A percentile compares a stretch with the other conserved stretches of the same genome.
These are phyloP conservation scores for Panicum miliaceum DNA, from an alignment of 176 grass and related monocot species.

Conservation along the genomic window DNA sequence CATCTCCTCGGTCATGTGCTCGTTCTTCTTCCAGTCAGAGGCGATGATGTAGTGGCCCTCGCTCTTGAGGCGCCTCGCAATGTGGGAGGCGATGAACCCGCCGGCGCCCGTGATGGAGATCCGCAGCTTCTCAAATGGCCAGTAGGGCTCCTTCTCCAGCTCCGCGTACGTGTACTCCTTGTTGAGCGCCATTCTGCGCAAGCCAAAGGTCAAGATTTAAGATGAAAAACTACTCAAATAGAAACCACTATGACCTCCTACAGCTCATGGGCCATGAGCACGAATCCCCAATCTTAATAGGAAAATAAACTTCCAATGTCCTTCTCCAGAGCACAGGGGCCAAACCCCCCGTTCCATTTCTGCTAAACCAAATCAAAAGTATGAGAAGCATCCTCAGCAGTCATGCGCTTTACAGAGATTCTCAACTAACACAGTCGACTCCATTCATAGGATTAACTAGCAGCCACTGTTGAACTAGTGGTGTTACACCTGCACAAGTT, in stretches of 20 bases:
- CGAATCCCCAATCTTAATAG: background rate
- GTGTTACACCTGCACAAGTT: background rate
- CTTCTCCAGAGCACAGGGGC: background rate
- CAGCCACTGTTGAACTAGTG: background rate
- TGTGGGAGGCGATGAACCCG: constrained; percentile 87
- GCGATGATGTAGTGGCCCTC: constrained; percentile 89
- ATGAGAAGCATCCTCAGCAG: background rate
- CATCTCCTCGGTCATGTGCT: constrained; percentile 92
- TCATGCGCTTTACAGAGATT: background rate
- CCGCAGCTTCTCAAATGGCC: constrained; percentile 69
- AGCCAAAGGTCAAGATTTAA: background rate
- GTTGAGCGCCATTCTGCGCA: constrained; percentile 65
- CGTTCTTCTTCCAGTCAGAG: constrained; percentile 93
- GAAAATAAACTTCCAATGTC: background rate
- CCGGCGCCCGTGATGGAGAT: constrained; percentile 88
- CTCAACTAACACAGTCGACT: background rate
- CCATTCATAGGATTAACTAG: background rate
- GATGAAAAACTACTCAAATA: background rate
- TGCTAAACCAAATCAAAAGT: background rate
- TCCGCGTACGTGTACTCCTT: constrained; percentile 79
- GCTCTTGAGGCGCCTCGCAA: constrained; percentile 75
- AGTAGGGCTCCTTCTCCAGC: constrained; percentile 78
- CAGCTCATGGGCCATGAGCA: background rate
- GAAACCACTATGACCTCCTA: background rate
- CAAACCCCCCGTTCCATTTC: background rate